Evolutionary conservation across 768 basidiomycete genomes (phyloP).

Genomic region (Termitomyces sp.): DNA sequence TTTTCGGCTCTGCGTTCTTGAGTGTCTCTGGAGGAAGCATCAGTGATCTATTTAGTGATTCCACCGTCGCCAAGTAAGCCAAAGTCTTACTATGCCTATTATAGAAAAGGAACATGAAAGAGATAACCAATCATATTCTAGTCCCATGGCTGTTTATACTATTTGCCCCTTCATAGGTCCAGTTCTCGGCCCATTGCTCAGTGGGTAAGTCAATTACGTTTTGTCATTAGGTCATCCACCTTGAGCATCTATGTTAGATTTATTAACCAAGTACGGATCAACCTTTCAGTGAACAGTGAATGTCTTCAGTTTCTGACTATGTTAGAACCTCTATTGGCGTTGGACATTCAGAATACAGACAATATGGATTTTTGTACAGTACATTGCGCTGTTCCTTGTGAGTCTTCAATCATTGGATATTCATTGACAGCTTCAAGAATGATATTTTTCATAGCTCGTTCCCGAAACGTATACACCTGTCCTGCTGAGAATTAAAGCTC

Average conservation of each 20-base stretch:
- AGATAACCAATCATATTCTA: background rate
- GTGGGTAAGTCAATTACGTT: conserved; percentile 36
- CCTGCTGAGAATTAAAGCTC: conserved; percentile 55
- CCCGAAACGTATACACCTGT: conserved; percentile 71
- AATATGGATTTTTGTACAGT: conserved; percentile 62
- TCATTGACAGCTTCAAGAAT: background rate
- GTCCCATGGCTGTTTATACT: conserved; percentile 52
- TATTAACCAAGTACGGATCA: conserved; percentile 52
- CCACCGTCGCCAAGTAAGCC: conserved; percentile 53
- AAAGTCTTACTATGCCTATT: background rate
- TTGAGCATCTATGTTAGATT: conserved; percentile 31
- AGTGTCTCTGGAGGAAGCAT: conserved; percentile 54
- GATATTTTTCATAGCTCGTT: conserved; percentile 35
- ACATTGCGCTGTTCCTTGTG: conserved; percentile 46
- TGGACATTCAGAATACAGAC: conserved; percentile 74
- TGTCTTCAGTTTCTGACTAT: background rate
- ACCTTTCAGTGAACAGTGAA: background rate
- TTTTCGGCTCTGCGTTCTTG: conserved; percentile 49
- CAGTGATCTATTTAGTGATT: conserved; percentile 50
- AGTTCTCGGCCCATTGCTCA: conserved; percentile 49
- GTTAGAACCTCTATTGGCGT: conserved; percentile 55
- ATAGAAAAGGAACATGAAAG: background rate
- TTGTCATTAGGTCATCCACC: background rate
- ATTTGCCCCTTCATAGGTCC: conserved; percentile 48
- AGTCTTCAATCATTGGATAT: conserved; percentile 10